Evolutionary conservation across 768 basidiomycete species (phyloP).

Genomic region (Leccinum variicolor): DNA sequence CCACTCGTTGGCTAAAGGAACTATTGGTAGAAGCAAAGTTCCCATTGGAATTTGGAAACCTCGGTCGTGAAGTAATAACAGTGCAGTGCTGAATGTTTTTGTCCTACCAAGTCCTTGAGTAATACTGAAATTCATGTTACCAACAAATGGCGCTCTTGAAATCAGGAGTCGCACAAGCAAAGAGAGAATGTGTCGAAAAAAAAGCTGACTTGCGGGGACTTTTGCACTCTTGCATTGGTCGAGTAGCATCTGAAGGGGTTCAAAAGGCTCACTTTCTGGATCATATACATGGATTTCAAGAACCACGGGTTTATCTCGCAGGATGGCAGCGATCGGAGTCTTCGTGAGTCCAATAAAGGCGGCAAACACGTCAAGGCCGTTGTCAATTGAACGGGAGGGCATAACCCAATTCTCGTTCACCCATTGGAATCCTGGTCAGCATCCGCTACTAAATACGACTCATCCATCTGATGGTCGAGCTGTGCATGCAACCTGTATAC

Average conservation of each 20-base stretch:
- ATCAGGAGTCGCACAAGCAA: background rate
- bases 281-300: constrained; percentile 74
- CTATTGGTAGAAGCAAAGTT: too few species aligned
- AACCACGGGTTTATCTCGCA: constrained; percentile 75
- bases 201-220: constrained; percentile 62
- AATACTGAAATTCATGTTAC: too few species aligned
- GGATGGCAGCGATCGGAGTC: constrained; percentile 70
- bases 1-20: too few species aligned
- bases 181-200: background rate
- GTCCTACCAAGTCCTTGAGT: too few species aligned
- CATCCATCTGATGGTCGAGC: constrained; percentile 89
- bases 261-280: constrained; percentile 71
- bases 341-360: constrained; percentile 89
- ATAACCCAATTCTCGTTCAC: constrained; percentile 85
- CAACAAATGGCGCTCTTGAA: too few species aligned
- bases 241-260: constrained; percentile 77
- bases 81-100: too few species aligned
- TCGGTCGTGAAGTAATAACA: too few species aligned
- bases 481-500: constrained; percentile 80
- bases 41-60: too few species aligned
- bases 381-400: constrained; percentile 78
- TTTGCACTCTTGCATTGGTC: constrained; percentile 83
- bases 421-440: constrained; percentile 86
- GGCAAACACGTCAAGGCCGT: constrained; percentile 91
- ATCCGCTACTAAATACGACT: constrained; percentile 80